Percentiles rank a stretch among this genome's conserved stretches.
Conservation (phyloP, 163 green algal genomes). For the Prototheca cutis region DNA sequence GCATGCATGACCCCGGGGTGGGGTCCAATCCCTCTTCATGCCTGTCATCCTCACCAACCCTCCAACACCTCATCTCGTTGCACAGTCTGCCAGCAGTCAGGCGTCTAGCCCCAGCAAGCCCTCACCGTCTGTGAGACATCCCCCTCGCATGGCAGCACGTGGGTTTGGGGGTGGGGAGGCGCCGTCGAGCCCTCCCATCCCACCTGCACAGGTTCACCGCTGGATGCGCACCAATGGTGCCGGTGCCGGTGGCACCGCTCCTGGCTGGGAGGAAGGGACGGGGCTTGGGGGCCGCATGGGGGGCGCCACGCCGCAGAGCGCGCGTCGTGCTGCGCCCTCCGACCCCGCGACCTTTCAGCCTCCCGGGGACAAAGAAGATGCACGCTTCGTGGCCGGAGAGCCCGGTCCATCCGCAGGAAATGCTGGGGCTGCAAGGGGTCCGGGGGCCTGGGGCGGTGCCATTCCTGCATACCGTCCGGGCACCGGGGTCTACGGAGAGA, state of each 20-base stretch:
- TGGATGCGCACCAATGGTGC: not conserved
- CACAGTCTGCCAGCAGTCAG: not conserved
- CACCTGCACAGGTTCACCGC: not conserved
- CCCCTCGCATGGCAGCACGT: too few relatives aligned
- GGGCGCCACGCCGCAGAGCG: not conserved
- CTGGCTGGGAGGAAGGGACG: too few relatives aligned
- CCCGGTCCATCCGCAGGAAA: too few relatives aligned
- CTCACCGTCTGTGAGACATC: too few relatives aligned
- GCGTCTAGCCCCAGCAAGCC: not conserved
- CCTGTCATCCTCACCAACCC: too few relatives aligned
- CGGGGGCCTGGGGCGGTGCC: not conserved
- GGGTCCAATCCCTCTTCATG: too few relatives aligned
- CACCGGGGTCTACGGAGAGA: slow-evolving; percentile 6
- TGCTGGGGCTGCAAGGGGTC: too few relatives aligned
- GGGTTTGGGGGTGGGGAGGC: too few relatives aligned
- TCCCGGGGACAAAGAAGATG: slow-evolving; percentile 10
- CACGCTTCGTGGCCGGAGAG: too few relatives aligned
- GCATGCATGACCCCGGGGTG: too few relatives aligned
- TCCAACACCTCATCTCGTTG: too few relatives aligned
- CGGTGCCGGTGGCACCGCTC: not conserved
- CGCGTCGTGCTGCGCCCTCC: not conserved
- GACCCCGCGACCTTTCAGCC: slow-evolving; percentile 15
- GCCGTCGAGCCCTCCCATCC: slow-evolving; percentile 1
- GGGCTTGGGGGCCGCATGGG: too few relatives aligned
- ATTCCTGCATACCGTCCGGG: not conserved